A percentile compares a stretch with the other conserved stretches of the same genome.
Evolutionary conservation across 2,329 filamentous ascomycete species (phyloP).

Genomic region (Nakataea oryzae): DNA sequence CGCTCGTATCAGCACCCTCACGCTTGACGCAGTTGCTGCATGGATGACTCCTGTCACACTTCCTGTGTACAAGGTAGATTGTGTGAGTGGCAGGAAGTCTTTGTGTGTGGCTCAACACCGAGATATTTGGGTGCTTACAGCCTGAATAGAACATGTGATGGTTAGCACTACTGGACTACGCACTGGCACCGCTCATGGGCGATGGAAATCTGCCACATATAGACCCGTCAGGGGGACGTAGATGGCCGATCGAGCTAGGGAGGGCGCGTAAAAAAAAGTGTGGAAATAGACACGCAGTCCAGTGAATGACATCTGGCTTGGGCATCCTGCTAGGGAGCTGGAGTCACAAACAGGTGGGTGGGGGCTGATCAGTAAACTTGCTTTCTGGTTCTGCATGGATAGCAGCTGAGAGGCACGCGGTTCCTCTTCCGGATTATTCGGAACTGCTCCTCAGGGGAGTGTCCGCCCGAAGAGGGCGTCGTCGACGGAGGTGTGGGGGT

Average conservation of each 20-base stretch:
- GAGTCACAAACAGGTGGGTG: not conserved
- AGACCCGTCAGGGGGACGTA: not conserved
- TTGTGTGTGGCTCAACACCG: not conserved
- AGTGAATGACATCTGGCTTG: not conserved
- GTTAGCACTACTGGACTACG: slow-evolving; percentile 18
- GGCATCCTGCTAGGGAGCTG: not conserved
- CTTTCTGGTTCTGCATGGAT: slow-evolving; percentile 87
- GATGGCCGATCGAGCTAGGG: not conserved
- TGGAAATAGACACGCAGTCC: not conserved
- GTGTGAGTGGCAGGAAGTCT: not conserved
- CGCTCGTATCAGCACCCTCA: slow-evolving; percentile 67
- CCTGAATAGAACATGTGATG: slow-evolving; percentile 10
- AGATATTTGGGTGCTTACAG: slow-evolving; percentile 14
- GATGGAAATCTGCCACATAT: not conserved
- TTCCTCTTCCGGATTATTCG: slow-evolving; percentile 87
- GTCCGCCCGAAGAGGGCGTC: slow-evolving; percentile 62
- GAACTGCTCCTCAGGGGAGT: slow-evolving; percentile 79
- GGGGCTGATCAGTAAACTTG: slow-evolving; percentile 29
- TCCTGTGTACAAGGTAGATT: slow-evolving; percentile 34
- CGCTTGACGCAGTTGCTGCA: slow-evolving; percentile 94
- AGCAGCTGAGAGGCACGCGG: slow-evolving; percentile 82
- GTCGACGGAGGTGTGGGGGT: slow-evolving; percentile 70
- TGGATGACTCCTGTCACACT: slow-evolving; percentile 85
- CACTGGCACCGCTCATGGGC: not conserved
- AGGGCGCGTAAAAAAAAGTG: not conserved